A percentile compares a stretch with the other conserved stretches of the same genome.
Evolutionary conservation across 768 basidiomycete species (phyloP).

Genomic region (Austroboletus eburneus): DNA sequence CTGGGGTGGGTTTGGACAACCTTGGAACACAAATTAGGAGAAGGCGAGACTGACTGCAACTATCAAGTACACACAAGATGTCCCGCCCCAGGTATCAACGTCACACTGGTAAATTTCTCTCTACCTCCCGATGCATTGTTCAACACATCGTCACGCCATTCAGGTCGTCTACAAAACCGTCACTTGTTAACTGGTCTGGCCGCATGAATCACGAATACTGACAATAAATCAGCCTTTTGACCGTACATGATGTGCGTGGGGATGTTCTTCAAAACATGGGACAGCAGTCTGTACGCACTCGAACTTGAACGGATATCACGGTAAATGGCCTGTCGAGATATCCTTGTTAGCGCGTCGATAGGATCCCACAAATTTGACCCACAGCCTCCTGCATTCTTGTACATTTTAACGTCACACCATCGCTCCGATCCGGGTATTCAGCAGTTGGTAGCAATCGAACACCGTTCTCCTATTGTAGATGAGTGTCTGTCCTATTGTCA

Average conservation of each 20-base stretch:
- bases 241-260: constrained; percentile 6
- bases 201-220: not conserved
- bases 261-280: not conserved
- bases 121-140: constrained; percentile 2
- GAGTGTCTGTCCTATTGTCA: too few species aligned
- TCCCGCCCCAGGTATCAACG: constrained; percentile 2
- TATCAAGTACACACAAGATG: constrained; percentile 1
- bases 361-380: not conserved
- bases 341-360: not conserved
- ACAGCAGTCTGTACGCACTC: not conserved
- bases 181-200: not conserved
- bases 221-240: not conserved
- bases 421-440: not conserved
- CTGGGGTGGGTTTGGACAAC: constrained; percentile 1
- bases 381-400: not conserved
- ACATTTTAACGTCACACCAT: not conserved
- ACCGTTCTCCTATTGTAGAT: not conserved
- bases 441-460: not conserved
- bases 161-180: not conserved
- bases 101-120: constrained; percentile 3
- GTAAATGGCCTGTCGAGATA: not conserved
- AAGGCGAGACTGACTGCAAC: not conserved
- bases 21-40: not conserved
- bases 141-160: not conserved
- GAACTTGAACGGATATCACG: not conserved